A percentile compares a stretch with the other conserved stretches of the same genome.
phyloP scores from a whole-genome alignment of 2,329 filamentous ascomycete species.

The Colletotrichum liriopes region DNA sequence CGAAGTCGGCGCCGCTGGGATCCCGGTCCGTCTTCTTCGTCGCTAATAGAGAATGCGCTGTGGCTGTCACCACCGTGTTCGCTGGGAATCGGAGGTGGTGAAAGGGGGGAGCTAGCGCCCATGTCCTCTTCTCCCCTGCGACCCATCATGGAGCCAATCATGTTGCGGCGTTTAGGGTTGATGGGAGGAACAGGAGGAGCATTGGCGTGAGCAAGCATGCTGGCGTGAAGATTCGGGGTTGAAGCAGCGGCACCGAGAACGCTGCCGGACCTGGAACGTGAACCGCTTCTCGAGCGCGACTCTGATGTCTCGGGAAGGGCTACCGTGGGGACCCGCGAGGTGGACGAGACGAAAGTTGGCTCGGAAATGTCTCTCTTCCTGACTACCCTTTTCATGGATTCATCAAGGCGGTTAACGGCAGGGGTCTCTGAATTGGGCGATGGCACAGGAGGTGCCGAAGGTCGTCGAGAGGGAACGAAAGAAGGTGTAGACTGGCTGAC shows the following conservation, averaged over 20 bases:
- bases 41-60: slow-evolving; percentile 50
- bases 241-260: slow-evolving; percentile 52
- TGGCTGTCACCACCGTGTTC: slow-evolving; percentile 44
- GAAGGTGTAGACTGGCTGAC: slow-evolving; percentile 55
- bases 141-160: slow-evolving; percentile 55
- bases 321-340: slow-evolving; percentile 61
- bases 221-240: slow-evolving; percentile 57
- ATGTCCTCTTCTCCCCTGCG: slow-evolving; percentile 54
- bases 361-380: slow-evolving; percentile 67
- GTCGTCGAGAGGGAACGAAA: slow-evolving; percentile 51
- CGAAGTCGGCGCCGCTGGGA: slow-evolving; percentile 59
- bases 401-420: slow-evolving; percentile 53
- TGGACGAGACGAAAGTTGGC: slow-evolving; percentile 63
- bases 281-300: slow-evolving; percentile 54
- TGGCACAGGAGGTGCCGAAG: slow-evolving; percentile 51
- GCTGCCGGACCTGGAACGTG: slow-evolving; percentile 57
- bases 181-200: slow-evolving; percentile 71
- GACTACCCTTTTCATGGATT: slow-evolving; percentile 59
- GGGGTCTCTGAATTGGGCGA: slow-evolving; percentile 44
- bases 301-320: slow-evolving; percentile 54
- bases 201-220: slow-evolving; percentile 51
- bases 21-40: slow-evolving; percentile 57
- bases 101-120: slow-evolving; percentile 51
- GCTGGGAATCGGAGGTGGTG: slow-evolving; percentile 42
- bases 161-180: slow-evolving; percentile 69